Percentiles rank a stretch among this genome's conserved stretches.
phyloP scores from a whole-genome alignment of 495 filamentous ascomycete genomes.

The Lophiostoma macrostomum region DNA sequence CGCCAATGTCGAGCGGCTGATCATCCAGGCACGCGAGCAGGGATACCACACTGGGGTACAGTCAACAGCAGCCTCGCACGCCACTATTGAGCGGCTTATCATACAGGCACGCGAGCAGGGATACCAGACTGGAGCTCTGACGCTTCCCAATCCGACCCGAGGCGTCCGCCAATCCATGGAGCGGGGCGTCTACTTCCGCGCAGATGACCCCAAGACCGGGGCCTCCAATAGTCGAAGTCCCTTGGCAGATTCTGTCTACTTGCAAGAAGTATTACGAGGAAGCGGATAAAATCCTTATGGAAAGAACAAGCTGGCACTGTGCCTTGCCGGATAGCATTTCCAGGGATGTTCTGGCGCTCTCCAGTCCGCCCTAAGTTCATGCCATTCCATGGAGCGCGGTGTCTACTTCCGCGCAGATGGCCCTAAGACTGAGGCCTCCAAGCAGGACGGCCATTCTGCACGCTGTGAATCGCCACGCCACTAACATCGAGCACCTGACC shows the following conservation, averaged over 20 bases:
- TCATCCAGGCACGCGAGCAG: no score
- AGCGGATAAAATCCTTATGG: slow-evolving; percentile 15
- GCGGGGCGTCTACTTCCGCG: slow-evolving; percentile 18
- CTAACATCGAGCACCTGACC: slow-evolving; percentile 11
- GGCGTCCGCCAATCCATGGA: slow-evolving; percentile 7
- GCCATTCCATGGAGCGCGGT: slow-evolving; percentile 9
- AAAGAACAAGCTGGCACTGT: slow-evolving; percentile 12
- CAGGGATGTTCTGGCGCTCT: slow-evolving; percentile 14
- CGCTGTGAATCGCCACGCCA: slow-evolving; percentile 1
- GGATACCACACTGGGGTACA: no score
- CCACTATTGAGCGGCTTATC: no score
- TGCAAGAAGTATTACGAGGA: slow-evolving; percentile 26
- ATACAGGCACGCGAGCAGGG: no score
- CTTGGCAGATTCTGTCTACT: slow-evolving; percentile 19
- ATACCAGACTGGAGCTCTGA: no score
- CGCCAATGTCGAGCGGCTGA: no score
- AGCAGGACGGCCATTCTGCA: slow-evolving; percentile 6
- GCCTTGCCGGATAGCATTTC: slow-evolving; percentile 3
- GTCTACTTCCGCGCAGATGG: slow-evolving; percentile 18
- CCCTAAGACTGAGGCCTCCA: background rate
- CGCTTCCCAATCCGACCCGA: slow-evolving; percentile 8
- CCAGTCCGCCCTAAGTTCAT: slow-evolving; percentile 11
- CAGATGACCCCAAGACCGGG: slow-evolving; percentile 2
- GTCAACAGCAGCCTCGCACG: no score
- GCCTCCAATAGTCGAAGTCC: slow-evolving; percentile 1